These are phyloP conservation scores for Pisolithus microcarpus DNA, from an alignment of 768 basidiomycete genomes.

Conservation along the genomic window DNA sequence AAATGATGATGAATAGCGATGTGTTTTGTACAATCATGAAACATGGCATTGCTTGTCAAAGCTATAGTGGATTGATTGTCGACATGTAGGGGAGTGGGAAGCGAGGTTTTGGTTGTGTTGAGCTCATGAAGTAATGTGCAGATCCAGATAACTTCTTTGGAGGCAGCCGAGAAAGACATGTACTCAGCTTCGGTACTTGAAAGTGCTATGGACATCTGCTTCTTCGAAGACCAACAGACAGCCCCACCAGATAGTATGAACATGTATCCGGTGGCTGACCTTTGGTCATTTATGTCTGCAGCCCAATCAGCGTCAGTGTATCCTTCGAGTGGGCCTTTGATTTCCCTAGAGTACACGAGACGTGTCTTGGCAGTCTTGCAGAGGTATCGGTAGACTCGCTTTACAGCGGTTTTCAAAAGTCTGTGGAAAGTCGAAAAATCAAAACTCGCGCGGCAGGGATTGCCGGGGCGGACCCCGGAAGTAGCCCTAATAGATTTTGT, in stretches of 20 bases:
- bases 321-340: not conserved
- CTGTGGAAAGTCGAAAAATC: no score
- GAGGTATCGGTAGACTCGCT: constrained; percentile 14
- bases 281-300: not conserved
- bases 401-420: no score
- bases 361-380: constrained; percentile 2
- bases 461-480: no score
- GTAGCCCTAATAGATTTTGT: no score
- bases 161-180: constrained; percentile 29
- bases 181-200: constrained; percentile 39
- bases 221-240: constrained; percentile 29
- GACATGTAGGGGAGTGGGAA: constrained; percentile 9
- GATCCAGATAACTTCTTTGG: constrained; percentile 22
- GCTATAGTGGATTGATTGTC: not conserved
- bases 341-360: not conserved
- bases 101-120: not conserved
- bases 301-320: constrained; percentile 10
- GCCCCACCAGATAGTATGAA: constrained; percentile 29
- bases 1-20: constrained; percentile 1
- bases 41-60: not conserved
- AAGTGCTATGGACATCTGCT: constrained; percentile 11
- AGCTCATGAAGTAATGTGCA: constrained; percentile 15
- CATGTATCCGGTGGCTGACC: constrained; percentile 21
- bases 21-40: constrained; percentile 1
- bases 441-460: no score